These are phyloP conservation scores for Fraxinus americana DNA, from an alignment of 257 asterid species.

Conservation along the genomic window DNA sequence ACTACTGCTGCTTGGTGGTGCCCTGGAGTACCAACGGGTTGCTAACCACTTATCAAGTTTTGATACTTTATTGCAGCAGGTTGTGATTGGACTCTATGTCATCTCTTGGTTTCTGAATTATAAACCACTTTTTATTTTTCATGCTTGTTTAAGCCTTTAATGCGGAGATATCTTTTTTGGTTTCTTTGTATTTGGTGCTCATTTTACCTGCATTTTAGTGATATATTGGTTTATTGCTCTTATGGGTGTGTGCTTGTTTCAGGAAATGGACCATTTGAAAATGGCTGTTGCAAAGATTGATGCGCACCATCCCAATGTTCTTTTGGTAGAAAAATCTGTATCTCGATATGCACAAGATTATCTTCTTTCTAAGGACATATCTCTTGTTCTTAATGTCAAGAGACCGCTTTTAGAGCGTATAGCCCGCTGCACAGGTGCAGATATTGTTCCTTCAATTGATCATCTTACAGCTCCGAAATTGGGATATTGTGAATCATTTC, in stretches of 20 bases:
- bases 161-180: constrained; percentile 16
- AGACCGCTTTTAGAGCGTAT: constrained; percentile 81
- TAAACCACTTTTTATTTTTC: not conserved
- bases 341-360: constrained; percentile 84
- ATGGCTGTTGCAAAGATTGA: constrained; percentile 88
- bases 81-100: constrained; percentile 29
- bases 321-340: constrained; percentile 80
- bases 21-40: constrained; percentile 82
- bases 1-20: constrained; percentile 74
- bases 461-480: constrained; percentile 66
- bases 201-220: constrained; percentile 5
- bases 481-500: constrained; percentile 77
- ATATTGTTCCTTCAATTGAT: constrained; percentile 72
- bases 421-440: constrained; percentile 84
- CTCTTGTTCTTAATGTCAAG: constrained; percentile 79
- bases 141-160: not conserved
- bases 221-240: constrained; percentile 17
- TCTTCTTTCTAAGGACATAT: constrained; percentile 78
- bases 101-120: constrained; percentile 17
- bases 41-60: constrained; percentile 80
- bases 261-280: constrained; percentile 91
- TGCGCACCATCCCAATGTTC: constrained; percentile 77
- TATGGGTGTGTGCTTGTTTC: constrained; percentile 31
- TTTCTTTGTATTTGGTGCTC: constrained; percentile 8
- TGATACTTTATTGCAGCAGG: constrained; percentile 84